Conservation (phyloP, 495 filamentous ascomycete species). For the Antarctomyces pellizariae region DNA sequence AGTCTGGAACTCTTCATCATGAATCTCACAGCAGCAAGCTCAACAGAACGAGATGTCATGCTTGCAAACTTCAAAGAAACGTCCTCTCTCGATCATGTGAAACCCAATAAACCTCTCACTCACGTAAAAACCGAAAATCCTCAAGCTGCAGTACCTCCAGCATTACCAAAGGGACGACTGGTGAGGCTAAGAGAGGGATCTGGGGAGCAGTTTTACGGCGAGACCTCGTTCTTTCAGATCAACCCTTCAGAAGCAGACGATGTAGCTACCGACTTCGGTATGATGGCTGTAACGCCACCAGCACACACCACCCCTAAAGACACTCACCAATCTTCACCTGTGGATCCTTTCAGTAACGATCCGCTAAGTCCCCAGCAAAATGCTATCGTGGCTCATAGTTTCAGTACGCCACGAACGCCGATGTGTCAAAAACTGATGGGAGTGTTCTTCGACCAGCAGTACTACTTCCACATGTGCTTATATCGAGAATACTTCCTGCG, state of each 20-base stretch:
- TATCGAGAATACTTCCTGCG: conserved; percentile 15
- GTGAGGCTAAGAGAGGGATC: conserved; percentile 10
- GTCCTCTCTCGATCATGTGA: conserved; percentile 2
- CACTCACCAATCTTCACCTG: too few relatives aligned
- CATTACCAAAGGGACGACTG: conserved; percentile 10
- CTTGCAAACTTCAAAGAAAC: conserved; percentile 7
- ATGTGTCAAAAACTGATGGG: conserved; percentile 13
- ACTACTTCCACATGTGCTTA: conserved; percentile 14
- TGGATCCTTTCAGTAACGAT: neutral
- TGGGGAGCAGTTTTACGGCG: conserved; percentile 13
- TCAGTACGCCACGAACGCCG: conserved; percentile 6
- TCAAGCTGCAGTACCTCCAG: neutral
- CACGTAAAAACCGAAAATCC: neutral
- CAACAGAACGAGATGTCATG: conserved; percentile 8
- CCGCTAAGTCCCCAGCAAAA: conserved; percentile 7
- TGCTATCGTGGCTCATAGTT: too few relatives aligned
- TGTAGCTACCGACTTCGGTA: neutral
- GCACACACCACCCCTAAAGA: too few relatives aligned
- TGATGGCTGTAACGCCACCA: neutral
- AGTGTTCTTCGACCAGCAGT: conserved; percentile 13
- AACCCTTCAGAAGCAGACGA: conserved; percentile 8
- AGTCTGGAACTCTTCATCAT: conserved; percentile 13
- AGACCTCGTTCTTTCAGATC: conserved; percentile 14
- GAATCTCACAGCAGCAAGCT: conserved; percentile 10
- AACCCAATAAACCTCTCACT: too few relatives aligned